phyloP scores from a whole-genome alignment of 345 rosid species.

The Eucalyptus virginea region DNA sequence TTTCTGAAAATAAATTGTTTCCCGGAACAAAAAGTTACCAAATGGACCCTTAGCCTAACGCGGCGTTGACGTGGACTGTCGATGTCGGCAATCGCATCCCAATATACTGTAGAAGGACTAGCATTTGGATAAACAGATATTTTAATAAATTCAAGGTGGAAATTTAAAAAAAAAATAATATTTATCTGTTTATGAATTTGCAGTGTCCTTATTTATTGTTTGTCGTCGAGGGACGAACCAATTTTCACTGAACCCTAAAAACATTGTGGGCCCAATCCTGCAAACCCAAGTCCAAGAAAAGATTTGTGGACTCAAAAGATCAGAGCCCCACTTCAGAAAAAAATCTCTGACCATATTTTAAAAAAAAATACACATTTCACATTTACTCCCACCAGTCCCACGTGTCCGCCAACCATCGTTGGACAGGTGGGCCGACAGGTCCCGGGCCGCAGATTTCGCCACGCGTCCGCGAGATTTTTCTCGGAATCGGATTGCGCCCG shows the following conservation, averaged over 20 bases:
- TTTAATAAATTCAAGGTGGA: no score
- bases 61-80: background rate
- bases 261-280: background rate
- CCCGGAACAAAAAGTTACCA: no score
- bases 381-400: background rate
- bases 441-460: background rate
- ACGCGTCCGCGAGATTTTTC: background rate
- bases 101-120: background rate
- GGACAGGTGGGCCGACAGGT: background rate
- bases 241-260: background rate
- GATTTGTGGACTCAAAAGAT: background rate
- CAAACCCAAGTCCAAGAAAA: background rate
- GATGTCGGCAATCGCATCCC: background rate
- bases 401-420: background rate
- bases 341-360: background rate
- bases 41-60: no score
- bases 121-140: no score
- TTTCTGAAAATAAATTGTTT: no score
- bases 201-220: background rate
- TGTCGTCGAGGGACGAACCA: background rate
- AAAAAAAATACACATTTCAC: background rate
- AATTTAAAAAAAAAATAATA: no score
- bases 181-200: background rate
- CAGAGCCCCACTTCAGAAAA: background rate
- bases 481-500: background rate